Evolutionary conservation across 2,329 filamentous ascomycete species (phyloP), one percentile per base, ranked within the genome.

Genomic region (Stemphylium vesicarium): DNA sequence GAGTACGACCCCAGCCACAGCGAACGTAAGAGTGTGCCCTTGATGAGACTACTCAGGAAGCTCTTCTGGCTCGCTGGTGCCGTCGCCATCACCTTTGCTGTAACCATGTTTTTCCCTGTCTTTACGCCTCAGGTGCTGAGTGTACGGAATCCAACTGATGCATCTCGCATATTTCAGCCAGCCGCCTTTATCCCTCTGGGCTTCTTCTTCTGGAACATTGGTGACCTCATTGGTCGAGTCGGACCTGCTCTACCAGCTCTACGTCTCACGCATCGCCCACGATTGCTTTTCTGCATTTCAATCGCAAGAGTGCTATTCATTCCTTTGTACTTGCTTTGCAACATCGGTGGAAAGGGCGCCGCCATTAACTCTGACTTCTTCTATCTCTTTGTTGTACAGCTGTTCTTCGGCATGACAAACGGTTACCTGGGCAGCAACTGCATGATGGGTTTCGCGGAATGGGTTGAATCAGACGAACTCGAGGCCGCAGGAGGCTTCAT

Each of bases 51-150:
- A 3, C 87, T 95, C 66, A 79, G 79, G 57, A 96, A 96, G 74
- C 84, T 98, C 39, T 86, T 85, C 68, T 96, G 89, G 85, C 82
- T 92, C 12, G 85, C 91, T 0, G 79, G 82, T n/a, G 85, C 90
- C 7, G 85, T 97, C 12, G 92, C 91, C 66, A 73, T 93, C 60
- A 92, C 88, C 70, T 98, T 98, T 69, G 78, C 83, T 37, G 78
- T 94, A 50, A 93, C 93, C 44, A 98, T 99, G 94, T 87, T 95
- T 72, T 98, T 93, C 79, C 95, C 95, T 0, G 91, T 98, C 57
- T 96, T 96, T 76, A 98, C 95, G 0, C 75, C 79, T 44, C 74
- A 76, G 50, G 81, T 82, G 44, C 66, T 69, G 53, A 81, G 70
- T 50, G 75, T 80, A 20, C 74, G 70, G 4, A 68, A 77, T 8